Base-by-base conservation (phyloP, 2,329 filamentous ascomycete genomes). In the Zymoseptoria brevis region DNA sequence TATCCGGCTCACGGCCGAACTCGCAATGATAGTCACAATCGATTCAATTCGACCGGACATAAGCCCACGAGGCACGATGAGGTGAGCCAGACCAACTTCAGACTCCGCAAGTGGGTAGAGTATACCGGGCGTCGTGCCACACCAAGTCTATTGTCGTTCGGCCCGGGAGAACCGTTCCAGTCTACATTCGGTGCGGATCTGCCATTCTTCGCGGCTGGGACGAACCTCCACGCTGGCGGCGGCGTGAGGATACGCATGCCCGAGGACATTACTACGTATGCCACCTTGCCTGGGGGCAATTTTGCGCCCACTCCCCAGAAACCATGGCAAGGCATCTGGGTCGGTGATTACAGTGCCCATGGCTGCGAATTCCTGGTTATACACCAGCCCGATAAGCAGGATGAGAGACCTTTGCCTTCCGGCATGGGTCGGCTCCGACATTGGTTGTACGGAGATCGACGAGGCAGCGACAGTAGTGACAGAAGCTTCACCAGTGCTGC, bases 301-400 rank as follows among this genome's bases (percentile, higher is more conserved):
- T 96, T 96, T 71, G 94, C 85, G 0, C 90, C 93, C 0, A 96
- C 91, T 0, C 72, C 76, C 8, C 80, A 86, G 57, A 93, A 91
- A 71, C 92, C 91, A 0, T 96, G 87, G 78, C 85, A 90, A 63
- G 93, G 93, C 0, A 90, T 99, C 29, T 97, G 90, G 88, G 87
- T 91, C 16, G 92, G 92, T 0, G 92, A 96, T 71, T 96, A 96
- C 69, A 87, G 85, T 24, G 85, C 84, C 0, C 92, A 97, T 67
- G 91, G 92, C 0, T 92, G 88, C 72, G 93, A 97, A 73, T 96
- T 96, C 58, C 70, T 97, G 4, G 78, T 95, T 11, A 77, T 97
- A 52, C 79, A 90, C 66, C 94, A 99, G 69, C 85, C 85, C 0
- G 85, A 87, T 55, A 72, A 78, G 48, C 70, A 71, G 0, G 65